Percentiles rank a stretch among this genome's conserved stretches.
phyloP scores from a whole-genome alignment of 495 filamentous ascomycete species.

The Chaetomium cochliodes region DNA sequence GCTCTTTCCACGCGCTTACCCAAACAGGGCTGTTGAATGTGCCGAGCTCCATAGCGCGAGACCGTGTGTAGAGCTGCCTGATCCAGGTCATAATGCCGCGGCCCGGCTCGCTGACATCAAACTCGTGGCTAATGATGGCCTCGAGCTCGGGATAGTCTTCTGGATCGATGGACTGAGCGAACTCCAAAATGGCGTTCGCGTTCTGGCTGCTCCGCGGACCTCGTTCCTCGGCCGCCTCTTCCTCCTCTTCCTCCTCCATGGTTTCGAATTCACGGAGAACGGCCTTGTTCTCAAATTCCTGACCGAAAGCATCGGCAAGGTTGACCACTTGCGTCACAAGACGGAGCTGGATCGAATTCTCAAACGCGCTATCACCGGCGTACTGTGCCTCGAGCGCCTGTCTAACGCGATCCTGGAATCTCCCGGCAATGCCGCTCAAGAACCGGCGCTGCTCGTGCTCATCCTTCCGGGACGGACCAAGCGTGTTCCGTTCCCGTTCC shows the following conservation, averaged over 20 bases:
- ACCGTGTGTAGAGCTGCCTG: conserved; percentile 21
- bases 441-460: conserved; percentile 45
- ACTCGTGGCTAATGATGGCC: conserved; percentile 9
- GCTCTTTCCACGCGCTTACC: conserved; percentile 50
- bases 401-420: conserved; percentile 44
- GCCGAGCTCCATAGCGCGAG: conserved; percentile 34
- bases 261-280: conserved; percentile 9
- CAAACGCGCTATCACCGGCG: conserved; percentile 39
- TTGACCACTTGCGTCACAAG: conserved; percentile 47
- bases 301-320: conserved; percentile 27
- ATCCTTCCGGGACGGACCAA: conserved; percentile 48
- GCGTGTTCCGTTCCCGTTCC: conserved; percentile 33
- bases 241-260: conserved; percentile 8
- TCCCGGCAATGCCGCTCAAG: conserved; percentile 41
- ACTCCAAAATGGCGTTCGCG: not conserved
- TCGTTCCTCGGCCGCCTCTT: too few species aligned
- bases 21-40: conserved; percentile 39
- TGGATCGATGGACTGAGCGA: not conserved
- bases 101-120: not conserved
- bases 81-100: conserved; percentile 28
- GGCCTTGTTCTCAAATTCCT: conserved; percentile 13
- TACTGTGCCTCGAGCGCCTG: conserved; percentile 47
- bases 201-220: not conserved
- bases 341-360: conserved; percentile 31
- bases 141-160: conserved; percentile 25